A percentile compares a stretch with the other conserved stretches of the same genome.
Conservation (phyloP, 2,329 filamentous ascomycete genomes). For the Tympanopsis confertula region DNA sequence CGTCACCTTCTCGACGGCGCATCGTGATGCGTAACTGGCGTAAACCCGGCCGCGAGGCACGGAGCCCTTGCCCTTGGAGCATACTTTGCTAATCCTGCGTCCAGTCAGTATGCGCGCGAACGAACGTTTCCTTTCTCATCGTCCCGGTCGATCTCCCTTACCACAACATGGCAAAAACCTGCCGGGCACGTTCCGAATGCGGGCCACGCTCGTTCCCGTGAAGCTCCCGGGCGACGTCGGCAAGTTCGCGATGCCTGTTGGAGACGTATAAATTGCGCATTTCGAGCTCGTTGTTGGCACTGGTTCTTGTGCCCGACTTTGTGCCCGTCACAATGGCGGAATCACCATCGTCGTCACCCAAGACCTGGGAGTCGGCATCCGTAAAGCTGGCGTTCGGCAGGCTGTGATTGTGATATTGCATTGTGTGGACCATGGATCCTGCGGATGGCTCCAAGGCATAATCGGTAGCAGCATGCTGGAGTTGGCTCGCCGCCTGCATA, state of each 20-base stretch:
- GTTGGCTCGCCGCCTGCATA: too few species aligned
- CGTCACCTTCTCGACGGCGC: constrained; percentile 84
- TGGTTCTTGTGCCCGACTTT: constrained; percentile 47
- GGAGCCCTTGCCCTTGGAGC: constrained; percentile 66
- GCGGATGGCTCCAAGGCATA: too few species aligned
- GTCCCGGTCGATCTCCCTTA: constrained; percentile 27
- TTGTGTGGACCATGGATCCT: too few species aligned
- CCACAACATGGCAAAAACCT: constrained; percentile 84
- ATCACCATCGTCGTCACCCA: constrained; percentile 43
- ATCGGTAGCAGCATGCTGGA: too few species aligned
- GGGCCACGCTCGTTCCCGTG: constrained; percentile 71
- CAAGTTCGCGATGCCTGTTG: constrained; percentile 55
- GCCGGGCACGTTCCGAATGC: constrained; percentile 71
- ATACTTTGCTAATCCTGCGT: constrained; percentile 61
- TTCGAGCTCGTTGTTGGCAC: constrained; percentile 70
- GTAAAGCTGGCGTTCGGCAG: constrained; percentile 44
- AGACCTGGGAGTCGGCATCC: constrained; percentile 45
- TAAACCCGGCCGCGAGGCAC: constrained; percentile 90
- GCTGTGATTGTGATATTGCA: too few species aligned
- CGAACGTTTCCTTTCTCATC: constrained; percentile 4
- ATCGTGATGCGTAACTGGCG: constrained; percentile 85
- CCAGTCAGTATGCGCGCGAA: constrained; percentile 10
- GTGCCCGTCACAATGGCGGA: constrained; percentile 37
- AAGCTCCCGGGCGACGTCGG: constrained; percentile 64
- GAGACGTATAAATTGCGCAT: constrained; percentile 64